These are phyloP conservation scores for Tulasnella sp. DNA, from an alignment of 768 basidiomycete species.

Conservation along the genomic window DNA sequence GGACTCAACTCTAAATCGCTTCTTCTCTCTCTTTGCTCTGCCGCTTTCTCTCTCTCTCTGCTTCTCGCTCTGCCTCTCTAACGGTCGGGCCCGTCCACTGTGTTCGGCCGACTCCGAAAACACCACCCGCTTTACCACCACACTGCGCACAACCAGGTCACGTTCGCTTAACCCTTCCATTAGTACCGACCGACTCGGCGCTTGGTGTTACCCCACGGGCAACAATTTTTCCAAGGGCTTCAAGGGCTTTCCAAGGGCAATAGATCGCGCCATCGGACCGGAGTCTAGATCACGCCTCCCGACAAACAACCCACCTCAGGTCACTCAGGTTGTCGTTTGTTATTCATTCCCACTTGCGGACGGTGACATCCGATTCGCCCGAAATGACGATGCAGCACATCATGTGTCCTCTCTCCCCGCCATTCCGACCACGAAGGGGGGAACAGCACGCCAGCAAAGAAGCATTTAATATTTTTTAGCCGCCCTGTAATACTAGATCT, in stretches of 20 bases:
- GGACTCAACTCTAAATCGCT: neutral
- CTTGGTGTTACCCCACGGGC: neutral
- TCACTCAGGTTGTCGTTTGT: neutral
- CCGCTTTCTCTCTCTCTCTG: neutral
- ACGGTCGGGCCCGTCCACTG: neutral
- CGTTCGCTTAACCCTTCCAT: neutral
- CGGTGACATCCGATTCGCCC: neutral
- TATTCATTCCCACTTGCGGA: neutral
- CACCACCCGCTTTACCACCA: neutral
- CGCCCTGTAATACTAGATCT: neutral
- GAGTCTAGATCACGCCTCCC: neutral
- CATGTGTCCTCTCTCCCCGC: neutral
- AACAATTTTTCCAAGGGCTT: neutral
- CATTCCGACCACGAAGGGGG: neutral
- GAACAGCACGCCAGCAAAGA: too few relatives aligned
- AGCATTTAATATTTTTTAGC: neutral
- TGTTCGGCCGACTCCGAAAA: slow-evolving; percentile 3
- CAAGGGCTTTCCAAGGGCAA: neutral
- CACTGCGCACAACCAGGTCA: neutral
- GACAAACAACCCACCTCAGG: neutral
- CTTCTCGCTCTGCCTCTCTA: neutral
- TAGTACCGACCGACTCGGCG: neutral
- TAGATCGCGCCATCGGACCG: neutral
- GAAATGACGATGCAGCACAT: slow-evolving; percentile 10
- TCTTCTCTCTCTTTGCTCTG: neutral